Evolutionary conservation across 1,284 basidiomycete genomes (phyloP), one percentile per base, ranked within the genome.

Genomic region (Dichomitus squalens): DNA sequence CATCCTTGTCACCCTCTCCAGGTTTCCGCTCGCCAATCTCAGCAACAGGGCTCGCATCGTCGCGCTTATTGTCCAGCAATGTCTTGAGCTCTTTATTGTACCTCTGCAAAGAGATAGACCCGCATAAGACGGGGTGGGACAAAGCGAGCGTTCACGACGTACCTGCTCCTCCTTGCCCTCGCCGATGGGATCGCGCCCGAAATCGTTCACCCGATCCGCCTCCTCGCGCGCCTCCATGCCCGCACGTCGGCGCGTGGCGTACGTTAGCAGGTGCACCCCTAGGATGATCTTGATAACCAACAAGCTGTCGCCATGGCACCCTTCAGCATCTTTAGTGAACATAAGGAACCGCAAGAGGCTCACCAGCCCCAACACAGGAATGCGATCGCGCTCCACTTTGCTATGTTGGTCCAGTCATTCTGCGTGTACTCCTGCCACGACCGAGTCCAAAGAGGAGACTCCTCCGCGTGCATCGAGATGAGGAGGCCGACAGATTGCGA

Each of bases 241-340:
- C 2, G 82, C 81, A 52, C 86, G 82, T 20, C 95, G 79, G 31
- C 82, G 78, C 1, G 88, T 85, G 0, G 95, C 95, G 71, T 90
- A 96, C 56, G 88, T 88, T 11, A 96, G 81, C 1, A 98, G 78
- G 50, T 92, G 89, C 23, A 96, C 86, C 1, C 95, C 95, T 46
- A 96, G 81, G 31, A 97, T 87, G 46, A 96, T 80, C 73, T 98
- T 97, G 65, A 97, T 76, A 9, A 89, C 87, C 7, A 96, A 83
- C 64, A 89, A 84, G 68, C 91, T 52, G 23, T 2, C 11, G 44
- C 35, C n/a, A n/a, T 16, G n/a, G 36, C 8, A 38, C 1, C 35
- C 9, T 34, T 33, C 3, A 47, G 31, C 18, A 11, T 33, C 2
- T 47, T n/a, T 12, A 9, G 25, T 25, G 4, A n/a, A 27, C 43